These are phyloP conservation scores for Naganishia liquefaciens DNA, from an alignment of 1,284 basidiomycete species.

Conservation along the genomic window DNA sequence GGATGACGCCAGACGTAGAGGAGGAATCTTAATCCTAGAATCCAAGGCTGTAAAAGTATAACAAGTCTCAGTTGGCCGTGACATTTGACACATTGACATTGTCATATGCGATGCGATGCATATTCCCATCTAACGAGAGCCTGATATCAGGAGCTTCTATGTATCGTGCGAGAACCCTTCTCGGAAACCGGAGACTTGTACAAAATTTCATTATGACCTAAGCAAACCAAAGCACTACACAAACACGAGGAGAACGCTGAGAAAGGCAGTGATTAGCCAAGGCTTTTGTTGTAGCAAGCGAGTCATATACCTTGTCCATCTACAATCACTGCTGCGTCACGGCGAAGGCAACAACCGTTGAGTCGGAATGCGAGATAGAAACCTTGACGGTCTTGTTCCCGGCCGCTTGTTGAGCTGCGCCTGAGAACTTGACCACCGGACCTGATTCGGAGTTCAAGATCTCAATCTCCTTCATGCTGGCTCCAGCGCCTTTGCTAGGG, in stretches of 20 bases:
- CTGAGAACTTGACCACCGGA: conserved; percentile 68
- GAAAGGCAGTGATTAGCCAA: neutral
- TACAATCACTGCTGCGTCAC: conserved; percentile 46
- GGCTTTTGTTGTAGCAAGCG: neutral
- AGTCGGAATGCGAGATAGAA: conserved; percentile 76
- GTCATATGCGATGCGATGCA: conserved; percentile 26
- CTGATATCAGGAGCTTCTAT: conserved; percentile 19
- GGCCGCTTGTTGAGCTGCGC: conserved; percentile 78
- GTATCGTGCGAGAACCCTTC: conserved; percentile 21
- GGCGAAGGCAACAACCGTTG: conserved; percentile 53
- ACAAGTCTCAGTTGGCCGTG: no score
- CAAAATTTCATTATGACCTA: conserved; percentile 29
- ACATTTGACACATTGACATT: neutral
- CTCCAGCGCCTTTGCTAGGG: conserved; percentile 84
- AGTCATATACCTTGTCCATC: neutral
- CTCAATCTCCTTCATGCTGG: conserved; percentile 94
- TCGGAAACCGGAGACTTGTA: conserved; percentile 17
- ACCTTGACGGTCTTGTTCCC: conserved; percentile 72
- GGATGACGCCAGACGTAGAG: conserved; percentile 73
- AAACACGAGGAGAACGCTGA: neutral
- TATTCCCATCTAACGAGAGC: conserved; percentile 26
- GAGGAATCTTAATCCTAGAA: conserved; percentile 60
- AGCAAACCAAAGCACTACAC: conserved; percentile 16
- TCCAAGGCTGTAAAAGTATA: neutral
- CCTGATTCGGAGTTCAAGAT: conserved; percentile 67